Percentiles rank a stretch among this genome's conserved stretches.
Evolutionary conservation across 106 monocot genomes (phyloP).

Genomic region (Hemerocallis citrina): DNA sequence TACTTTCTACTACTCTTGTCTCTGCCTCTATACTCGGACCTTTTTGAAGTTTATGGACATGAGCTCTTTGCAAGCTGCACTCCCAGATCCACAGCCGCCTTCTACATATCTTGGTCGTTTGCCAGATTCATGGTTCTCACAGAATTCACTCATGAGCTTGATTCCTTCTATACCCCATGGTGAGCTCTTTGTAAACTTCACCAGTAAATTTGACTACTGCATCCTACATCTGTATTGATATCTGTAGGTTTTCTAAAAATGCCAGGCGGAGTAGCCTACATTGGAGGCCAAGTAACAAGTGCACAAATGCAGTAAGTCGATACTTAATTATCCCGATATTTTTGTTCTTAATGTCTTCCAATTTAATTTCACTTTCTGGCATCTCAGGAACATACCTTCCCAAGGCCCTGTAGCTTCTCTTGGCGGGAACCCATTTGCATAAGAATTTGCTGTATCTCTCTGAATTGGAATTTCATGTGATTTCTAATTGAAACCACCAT

Average conservation of each 20-base stretch:
- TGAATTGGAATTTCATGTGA: not conserved
- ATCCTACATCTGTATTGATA: not conserved
- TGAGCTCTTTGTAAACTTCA: not conserved
- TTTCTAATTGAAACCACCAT: not conserved
- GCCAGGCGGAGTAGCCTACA: conserved; percentile 8
- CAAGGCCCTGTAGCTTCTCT: conserved; percentile 30
- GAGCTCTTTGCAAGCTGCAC: conserved; percentile 16
- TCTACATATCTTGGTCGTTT: conserved; percentile 11
- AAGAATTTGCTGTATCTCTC: not conserved
- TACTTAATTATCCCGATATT: not conserved
- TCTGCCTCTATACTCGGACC: not conserved
- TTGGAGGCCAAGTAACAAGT: conserved; percentile 11
- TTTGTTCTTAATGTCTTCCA: not conserved
- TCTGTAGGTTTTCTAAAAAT: not conserved
- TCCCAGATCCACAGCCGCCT: conserved; percentile 15
- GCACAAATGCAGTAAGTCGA: conserved; percentile 12
- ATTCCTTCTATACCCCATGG: conserved; percentile 13
- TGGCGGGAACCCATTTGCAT: conserved; percentile 64
- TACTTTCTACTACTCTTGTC: not conserved
- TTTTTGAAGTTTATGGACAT: conserved; percentile 17
- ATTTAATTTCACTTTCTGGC: not conserved
- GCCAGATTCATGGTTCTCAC: conserved; percentile 13
- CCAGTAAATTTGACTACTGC: not conserved
- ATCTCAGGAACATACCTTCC: conserved; percentile 25
- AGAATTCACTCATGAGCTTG: conserved; percentile 3